These are phyloP conservation scores for Oehlia diaphana DNA, from an alignment of 192 early-diverging fungal species.

Conservation along the genomic window DNA sequence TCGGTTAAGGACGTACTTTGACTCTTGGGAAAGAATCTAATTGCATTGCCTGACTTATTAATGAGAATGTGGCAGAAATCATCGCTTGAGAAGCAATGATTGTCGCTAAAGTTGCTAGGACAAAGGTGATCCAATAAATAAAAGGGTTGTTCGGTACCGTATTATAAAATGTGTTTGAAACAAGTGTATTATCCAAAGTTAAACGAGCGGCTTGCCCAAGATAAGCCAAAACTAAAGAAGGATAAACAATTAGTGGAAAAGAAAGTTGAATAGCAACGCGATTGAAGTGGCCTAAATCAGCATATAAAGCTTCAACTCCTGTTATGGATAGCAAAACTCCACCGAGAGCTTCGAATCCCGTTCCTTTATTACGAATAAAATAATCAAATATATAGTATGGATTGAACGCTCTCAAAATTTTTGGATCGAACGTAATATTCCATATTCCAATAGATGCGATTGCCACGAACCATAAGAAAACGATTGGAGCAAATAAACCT, in stretches of 20 bases:
- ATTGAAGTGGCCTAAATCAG: conserved; percentile 60
- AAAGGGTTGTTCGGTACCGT: background rate
- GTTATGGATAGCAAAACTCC: conserved; percentile 54
- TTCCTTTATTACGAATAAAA: conserved; percentile 31
- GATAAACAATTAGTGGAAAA: conserved; percentile 49
- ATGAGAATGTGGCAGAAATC: conserved; percentile 52
- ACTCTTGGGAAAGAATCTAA: conserved; percentile 50
- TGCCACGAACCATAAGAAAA: conserved; percentile 49
- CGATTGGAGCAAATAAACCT: conserved; percentile 45
- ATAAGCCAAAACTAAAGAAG: conserved; percentile 47
- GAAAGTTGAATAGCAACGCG: conserved; percentile 46
- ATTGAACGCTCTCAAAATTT: conserved; percentile 42
- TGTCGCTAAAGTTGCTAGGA: conserved; percentile 54
- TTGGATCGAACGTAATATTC: conserved; percentile 43
- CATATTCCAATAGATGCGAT: conserved; percentile 48
- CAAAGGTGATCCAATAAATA: conserved; percentile 44
- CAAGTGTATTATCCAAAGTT: conserved; percentile 4
- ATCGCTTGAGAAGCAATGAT: conserved; percentile 62
- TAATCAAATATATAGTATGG: conserved; percentile 45
- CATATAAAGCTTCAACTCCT: conserved; percentile 58
- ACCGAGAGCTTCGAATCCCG: conserved; percentile 39
- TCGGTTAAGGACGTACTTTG: conserved; percentile 15
- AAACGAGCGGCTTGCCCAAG: conserved; percentile 44
- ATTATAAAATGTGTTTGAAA: conserved; percentile 7
- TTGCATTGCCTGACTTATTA: conserved; percentile 56